phyloP scores from a whole-genome alignment of 352 stramenopile species.

The Globisporangium nagaii region DNA sequence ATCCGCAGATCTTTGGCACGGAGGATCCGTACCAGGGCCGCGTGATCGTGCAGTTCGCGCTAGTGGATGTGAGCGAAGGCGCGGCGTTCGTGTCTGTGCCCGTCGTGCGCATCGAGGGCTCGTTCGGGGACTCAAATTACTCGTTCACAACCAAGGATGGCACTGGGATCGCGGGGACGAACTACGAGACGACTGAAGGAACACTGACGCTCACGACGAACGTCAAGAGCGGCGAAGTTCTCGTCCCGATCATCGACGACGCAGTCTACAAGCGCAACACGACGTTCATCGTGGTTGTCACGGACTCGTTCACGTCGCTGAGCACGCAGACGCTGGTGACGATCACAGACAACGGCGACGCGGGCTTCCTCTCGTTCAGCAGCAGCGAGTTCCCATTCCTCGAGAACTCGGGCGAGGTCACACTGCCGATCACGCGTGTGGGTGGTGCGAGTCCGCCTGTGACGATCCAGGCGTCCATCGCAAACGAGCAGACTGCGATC shows the following conservation, averaged over 20 bases:
- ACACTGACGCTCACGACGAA: slow-evolving; percentile 19
- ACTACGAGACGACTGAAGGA: slow-evolving; percentile 20
- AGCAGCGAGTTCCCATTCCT: slow-evolving; percentile 9
- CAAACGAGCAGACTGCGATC: slow-evolving; percentile 7
- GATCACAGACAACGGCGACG: slow-evolving; percentile 48
- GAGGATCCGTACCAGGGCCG: slow-evolving; percentile 26
- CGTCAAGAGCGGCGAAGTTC: slow-evolving; percentile 22
- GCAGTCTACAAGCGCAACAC: slow-evolving; percentile 31
- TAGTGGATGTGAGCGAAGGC: slow-evolving; percentile 29
- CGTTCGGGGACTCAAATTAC: slow-evolving; percentile 33
- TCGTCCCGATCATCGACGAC: slow-evolving; percentile 40
- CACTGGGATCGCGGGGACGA: slow-evolving; percentile 21
- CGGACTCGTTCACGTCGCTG: slow-evolving; percentile 16
- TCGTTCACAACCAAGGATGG: slow-evolving; percentile 30
- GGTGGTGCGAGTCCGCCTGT: slow-evolving; percentile 20
- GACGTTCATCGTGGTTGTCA: slow-evolving; percentile 33
- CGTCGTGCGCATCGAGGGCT: slow-evolving; percentile 42
- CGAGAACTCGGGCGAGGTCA: slow-evolving; percentile 25
- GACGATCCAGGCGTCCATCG: slow-evolving; percentile 22
- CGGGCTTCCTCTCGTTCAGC: slow-evolving; percentile 41
- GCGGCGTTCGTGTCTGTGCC: slow-evolving; percentile 17
- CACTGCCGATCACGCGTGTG: slow-evolving; percentile 22
- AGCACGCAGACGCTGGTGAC: slow-evolving; percentile 25
- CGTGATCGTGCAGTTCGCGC: slow-evolving; percentile 13
- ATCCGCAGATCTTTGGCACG: slow-evolving; percentile 20